Evolutionary conservation across 2,329 filamentous ascomycete species (phyloP), one percentile per base, ranked within the genome.

Genomic region (Phialophora chinensis): DNA sequence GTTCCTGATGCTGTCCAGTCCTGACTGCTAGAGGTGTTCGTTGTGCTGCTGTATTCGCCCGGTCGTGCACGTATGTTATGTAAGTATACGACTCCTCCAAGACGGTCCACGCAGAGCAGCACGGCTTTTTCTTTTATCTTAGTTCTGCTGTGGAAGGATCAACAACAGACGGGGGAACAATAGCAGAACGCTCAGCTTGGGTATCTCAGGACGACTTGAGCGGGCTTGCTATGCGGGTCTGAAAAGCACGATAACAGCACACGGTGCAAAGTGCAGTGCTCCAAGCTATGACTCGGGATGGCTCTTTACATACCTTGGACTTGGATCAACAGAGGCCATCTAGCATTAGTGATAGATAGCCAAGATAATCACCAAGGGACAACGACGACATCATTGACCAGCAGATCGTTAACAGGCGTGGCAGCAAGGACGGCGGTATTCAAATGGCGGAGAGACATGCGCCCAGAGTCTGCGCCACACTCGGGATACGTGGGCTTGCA

Each of bases 401-500:
- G 53, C 25, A 29, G 53, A 55, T 55, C 29, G 27, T 25, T 23
- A n/a, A 23, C 14, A 35, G 20, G 53, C 53, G 14, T 27, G 53
- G 27, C 53, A 58, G 17, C 33, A 44, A 17, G n/a, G 4, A 2
- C n/a, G 53, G 29, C 2, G 27, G 25, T 60, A 31, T 31, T 17
- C 52, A 23, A 62, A 38, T 62, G 52, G 60, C 27, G 17, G 25
- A n/a, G 55, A 20, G 31, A 17, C 10, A 27, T 8, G 58, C 42
- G 60, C 33, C 60, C 38, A 62, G 52, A 56, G 27, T 52, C 44
- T 62, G 60, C 60, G 60, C 60, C 60, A 62, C 60, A 20, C 20
- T 31, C 31, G 31, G 12, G 35, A 44, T 62, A 56, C 60, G 60
- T 56, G 38, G 60, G 50, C 60, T 38, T 17, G 20, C 49, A 20